Percentiles rank a stretch among this genome's conserved stretches.
Evolutionary conservation across 345 rosid species (phyloP).

Genomic region (Zanthoxylum bungeanum): DNA sequence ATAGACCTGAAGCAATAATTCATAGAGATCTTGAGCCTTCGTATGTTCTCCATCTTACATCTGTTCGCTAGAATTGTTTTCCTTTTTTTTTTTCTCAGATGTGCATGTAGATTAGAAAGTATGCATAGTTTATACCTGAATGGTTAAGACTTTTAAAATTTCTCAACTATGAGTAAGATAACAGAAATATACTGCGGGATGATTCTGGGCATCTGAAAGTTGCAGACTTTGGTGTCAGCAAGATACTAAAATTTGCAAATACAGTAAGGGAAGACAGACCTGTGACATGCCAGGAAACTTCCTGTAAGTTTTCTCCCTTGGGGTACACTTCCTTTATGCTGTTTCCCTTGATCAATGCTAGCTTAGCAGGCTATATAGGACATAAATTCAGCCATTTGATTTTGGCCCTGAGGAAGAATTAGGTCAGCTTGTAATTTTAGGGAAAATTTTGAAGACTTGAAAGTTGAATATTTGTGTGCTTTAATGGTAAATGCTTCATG

Average conservation of each 20-base stretch:
- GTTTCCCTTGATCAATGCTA: background rate
- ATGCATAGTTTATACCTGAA: constrained; percentile 10
- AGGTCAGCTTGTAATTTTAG: background rate
- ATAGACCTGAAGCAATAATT: constrained; percentile 79
- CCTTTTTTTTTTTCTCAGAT: constrained; percentile 6
- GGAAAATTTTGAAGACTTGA: background rate
- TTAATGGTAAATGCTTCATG: constrained; percentile 13
- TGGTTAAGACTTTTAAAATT: constrained; percentile 26
- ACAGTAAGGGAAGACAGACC: constrained; percentile 59
- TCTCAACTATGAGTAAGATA: constrained; percentile 50
- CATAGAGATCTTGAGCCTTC: constrained; percentile 85
- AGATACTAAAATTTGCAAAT: constrained; percentile 53
- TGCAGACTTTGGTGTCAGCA: constrained; percentile 72
- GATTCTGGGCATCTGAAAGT: constrained; percentile 76
- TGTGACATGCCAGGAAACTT: constrained; percentile 48
- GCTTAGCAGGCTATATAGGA: background rate
- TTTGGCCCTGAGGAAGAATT: constrained; percentile 9
- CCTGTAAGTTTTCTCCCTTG: constrained; percentile 44
- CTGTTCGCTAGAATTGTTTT: background rate
- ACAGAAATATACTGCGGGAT: constrained; percentile 74
- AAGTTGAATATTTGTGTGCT: background rate
- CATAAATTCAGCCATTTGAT: background rate
- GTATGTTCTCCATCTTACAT: constrained; percentile 45
- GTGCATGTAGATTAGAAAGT: background rate
- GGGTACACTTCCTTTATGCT: background rate